These are phyloP conservation scores for Rosa hybrid DNA, from an alignment of 331 rosid genomes.

Conservation along the genomic window DNA sequence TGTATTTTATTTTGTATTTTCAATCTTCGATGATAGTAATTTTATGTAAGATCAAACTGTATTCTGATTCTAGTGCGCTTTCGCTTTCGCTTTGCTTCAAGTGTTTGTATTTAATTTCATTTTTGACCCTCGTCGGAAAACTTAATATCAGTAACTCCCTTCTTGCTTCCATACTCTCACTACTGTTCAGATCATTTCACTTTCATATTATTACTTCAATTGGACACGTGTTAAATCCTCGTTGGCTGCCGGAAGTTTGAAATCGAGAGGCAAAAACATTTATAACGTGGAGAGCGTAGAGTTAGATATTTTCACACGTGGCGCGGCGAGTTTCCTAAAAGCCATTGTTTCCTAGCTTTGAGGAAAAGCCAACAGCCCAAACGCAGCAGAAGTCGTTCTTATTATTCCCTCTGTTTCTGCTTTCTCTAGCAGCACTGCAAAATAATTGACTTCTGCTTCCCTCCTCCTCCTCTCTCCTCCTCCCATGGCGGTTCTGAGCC, in stretches of 20 bases:
- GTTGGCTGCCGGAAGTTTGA: background rate
- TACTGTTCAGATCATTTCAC: too few relatives aligned
- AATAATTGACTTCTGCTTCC: background rate
- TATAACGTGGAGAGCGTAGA: background rate
- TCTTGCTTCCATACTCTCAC: background rate
- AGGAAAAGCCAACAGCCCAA: background rate
- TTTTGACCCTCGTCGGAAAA: background rate
- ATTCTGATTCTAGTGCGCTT: conserved; percentile 32
- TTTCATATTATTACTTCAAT: too few relatives aligned
- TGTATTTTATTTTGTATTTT: conserved; percentile 30
- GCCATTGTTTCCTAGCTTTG: background rate
- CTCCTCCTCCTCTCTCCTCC: too few relatives aligned
- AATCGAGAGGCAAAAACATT: background rate
- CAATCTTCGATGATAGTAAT: conserved; percentile 20
- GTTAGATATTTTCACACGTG: background rate
- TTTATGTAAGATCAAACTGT: conserved; percentile 11
- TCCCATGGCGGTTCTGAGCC: conserved; percentile 34
- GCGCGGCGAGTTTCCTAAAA: background rate
- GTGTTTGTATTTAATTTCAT: conserved; percentile 9
- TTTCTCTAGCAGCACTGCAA: background rate
- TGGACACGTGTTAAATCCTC: background rate
- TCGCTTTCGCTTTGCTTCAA: conserved; percentile 14
- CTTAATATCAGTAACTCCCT: background rate
- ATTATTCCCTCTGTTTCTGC: background rate
- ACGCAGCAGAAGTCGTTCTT: background rate